Conservation (phyloP, 305 asterid genomes). For the Striga hermonthica region DNA sequence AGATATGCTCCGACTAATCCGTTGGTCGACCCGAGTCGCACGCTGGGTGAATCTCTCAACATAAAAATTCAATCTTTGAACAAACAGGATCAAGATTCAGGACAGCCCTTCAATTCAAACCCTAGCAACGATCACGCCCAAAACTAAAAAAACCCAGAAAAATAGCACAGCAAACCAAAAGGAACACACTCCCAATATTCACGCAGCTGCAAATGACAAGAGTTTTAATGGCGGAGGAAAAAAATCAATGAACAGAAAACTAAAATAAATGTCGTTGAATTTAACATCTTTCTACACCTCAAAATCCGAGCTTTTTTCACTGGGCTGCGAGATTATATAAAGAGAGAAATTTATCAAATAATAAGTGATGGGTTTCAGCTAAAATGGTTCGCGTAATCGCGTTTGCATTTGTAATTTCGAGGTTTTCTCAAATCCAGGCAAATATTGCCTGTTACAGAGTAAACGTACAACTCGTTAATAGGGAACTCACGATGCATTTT, state of each 20-base stretch:
- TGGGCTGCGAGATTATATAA: constrained; percentile 10
- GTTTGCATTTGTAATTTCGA: background rate
- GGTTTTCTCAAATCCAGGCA: constrained; percentile 18
- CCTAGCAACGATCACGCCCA: constrained; percentile 17
- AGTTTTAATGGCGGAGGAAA: constrained; percentile 24
- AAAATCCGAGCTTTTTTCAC: constrained; percentile 23
- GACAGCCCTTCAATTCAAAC: constrained; percentile 24
- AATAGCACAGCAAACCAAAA: constrained; percentile 16
- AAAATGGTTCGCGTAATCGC: constrained; percentile 17
- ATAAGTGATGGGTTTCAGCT: constrained; percentile 26
- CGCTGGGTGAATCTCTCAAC: too few relatives aligned
- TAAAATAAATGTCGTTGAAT: constrained; percentile 4
- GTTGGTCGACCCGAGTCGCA: too few relatives aligned
- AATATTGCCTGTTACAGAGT: background rate
- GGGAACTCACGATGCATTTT: background rate
- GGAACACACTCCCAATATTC: constrained; percentile 9
- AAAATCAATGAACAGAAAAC: background rate
- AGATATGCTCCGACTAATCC: too few relatives aligned
- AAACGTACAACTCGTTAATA: constrained; percentile 14
- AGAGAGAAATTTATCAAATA: constrained; percentile 17
- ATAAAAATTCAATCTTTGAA: background rate
- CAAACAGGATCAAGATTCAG: constrained; percentile 11
- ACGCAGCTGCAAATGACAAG: constrained; percentile 25
- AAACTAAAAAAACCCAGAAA: background rate
- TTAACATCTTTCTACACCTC: constrained; percentile 27